Percentiles rank a stretch among this genome's conserved stretches.
Conservation (phyloP, 768 basidiomycete species). For the Naganishia friedmannii region DNA sequence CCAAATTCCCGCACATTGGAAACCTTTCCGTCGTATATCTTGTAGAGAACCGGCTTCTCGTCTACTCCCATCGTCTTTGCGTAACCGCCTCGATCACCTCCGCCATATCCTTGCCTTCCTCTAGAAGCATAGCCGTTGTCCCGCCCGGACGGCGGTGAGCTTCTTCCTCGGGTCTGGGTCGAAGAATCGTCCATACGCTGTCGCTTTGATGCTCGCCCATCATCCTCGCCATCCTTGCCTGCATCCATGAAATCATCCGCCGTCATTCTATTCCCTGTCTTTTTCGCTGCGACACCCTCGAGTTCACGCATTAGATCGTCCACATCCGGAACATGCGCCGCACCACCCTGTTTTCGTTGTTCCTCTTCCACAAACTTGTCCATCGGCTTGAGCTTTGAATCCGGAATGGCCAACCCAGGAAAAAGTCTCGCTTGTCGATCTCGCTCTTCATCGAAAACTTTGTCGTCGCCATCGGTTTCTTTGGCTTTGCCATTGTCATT, state of each 20-base stretch:
- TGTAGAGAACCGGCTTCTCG: slow-evolving; percentile 82
- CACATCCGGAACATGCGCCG: slow-evolving; percentile 61
- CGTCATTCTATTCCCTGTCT: slow-evolving; percentile 50
- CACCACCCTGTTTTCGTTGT: slow-evolving; percentile 34
- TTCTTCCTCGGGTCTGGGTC: slow-evolving; percentile 20
- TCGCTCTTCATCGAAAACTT: slow-evolving; percentile 62
- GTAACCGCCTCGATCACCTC: slow-evolving; percentile 54
- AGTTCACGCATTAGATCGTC: slow-evolving; percentile 82
- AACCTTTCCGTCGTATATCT: slow-evolving; percentile 87
- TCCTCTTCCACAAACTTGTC: slow-evolving; percentile 44
- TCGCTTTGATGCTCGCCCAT: slow-evolving; percentile 53
- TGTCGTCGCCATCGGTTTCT: slow-evolving; percentile 37
- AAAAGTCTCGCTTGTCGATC: slow-evolving; percentile 75
- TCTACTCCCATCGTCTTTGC: slow-evolving; percentile 59
- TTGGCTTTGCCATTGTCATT: slow-evolving; percentile 33
- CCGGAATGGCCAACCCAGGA: slow-evolving; percentile 79
- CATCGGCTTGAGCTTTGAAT: slow-evolving; percentile 65
- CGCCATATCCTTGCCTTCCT: slow-evolving; percentile 32
- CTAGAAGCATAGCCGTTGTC: slow-evolving; percentile 50
- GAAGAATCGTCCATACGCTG: slow-evolving; percentile 53
- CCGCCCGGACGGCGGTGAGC: slow-evolving; percentile 34
- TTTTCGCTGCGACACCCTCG: slow-evolving; percentile 67
- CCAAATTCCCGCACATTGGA: slow-evolving; percentile 90
- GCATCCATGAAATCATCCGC: slow-evolving; percentile 24
- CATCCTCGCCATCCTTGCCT: slow-evolving; percentile 28